Conservation (phyloP, 441 rosid species). For the Hura crepitans region DNA sequence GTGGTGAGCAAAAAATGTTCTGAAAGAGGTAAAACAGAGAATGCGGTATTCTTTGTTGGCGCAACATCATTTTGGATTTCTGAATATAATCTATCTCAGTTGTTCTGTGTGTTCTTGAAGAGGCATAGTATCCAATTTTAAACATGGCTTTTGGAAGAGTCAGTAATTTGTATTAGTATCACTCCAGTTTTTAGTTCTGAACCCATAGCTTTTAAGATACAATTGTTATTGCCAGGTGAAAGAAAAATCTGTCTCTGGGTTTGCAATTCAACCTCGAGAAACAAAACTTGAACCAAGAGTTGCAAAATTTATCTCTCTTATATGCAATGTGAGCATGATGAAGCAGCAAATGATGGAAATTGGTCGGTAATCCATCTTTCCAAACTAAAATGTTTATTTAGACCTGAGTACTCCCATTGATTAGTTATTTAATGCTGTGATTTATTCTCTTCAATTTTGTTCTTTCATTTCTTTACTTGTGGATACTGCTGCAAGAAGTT, state of each 20-base stretch:
- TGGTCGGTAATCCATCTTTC: slow-evolving; percentile 41
- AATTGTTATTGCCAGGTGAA: slow-evolving; percentile 35
- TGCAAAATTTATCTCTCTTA: slow-evolving; percentile 76
- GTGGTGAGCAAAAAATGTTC: neutral
- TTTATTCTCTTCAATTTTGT: neutral
- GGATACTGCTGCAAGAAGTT: slow-evolving; percentile 1
- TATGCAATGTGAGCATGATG: slow-evolving; percentile 91
- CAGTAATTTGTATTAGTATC: neutral
- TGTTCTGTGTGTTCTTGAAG: neutral
- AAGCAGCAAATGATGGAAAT: slow-evolving; percentile 90
- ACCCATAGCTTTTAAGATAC: slow-evolving; percentile 15
- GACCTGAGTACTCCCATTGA: slow-evolving; percentile 4
- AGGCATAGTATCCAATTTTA: neutral
- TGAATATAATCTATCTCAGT: neutral
- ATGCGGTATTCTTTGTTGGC: neutral
- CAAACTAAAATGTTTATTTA: slow-evolving; percentile 19
- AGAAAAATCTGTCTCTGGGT: slow-evolving; percentile 32
- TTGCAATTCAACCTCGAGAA: slow-evolving; percentile 49
- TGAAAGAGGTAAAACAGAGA: neutral
- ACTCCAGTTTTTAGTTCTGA: neutral
- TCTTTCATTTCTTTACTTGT: slow-evolving; percentile 10
- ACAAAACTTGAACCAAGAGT: slow-evolving; percentile 60
- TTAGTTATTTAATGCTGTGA: neutral
- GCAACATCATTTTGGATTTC: neutral
- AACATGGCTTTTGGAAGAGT: neutral